These are phyloP conservation scores for Medakamo hakoo DNA, from an alignment of 139 green algal genomes.

Conservation along the genomic window DNA sequence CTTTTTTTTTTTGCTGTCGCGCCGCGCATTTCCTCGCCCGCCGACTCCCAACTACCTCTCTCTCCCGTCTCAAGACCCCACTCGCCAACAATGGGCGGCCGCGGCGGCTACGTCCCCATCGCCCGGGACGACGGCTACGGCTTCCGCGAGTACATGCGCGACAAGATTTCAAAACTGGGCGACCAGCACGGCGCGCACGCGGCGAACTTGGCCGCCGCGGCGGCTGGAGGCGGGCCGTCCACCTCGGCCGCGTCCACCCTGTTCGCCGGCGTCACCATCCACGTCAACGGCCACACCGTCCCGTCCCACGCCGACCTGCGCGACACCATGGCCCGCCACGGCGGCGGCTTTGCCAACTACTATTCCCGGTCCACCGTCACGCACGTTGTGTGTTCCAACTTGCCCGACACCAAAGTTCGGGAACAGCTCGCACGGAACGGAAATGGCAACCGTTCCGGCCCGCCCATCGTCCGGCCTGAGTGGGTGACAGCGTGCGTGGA, in stretches of 20 bases:
- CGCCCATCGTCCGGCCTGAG: not conserved
- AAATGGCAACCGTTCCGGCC: no score
- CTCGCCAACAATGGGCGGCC: no score
- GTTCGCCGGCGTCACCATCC: slow-evolving; percentile 68
- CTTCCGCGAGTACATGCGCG: slow-evolving; percentile 26
- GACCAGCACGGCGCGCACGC: slow-evolving; percentile 39
- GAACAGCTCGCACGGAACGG: not conserved
- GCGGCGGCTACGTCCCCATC: no score
- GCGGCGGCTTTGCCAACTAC: slow-evolving; percentile 78
- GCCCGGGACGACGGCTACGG: not conserved
- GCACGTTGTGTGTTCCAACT: slow-evolving; percentile 80
- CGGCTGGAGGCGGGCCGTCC: not conserved
- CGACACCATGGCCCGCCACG: slow-evolving; percentile 79
- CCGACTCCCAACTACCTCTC: no score
- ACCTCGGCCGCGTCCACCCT: slow-evolving; percentile 19
- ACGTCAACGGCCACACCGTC: slow-evolving; percentile 73
- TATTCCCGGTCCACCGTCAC: slow-evolving; percentile 48
- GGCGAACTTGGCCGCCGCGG: slow-evolving; percentile 5
- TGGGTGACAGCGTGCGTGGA: not conserved
- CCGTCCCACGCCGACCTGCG: slow-evolving; percentile 68
- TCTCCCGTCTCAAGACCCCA: no score
- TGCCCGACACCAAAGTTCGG: slow-evolving; percentile 65
- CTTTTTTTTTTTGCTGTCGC: no score
- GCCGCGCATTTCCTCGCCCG: no score
- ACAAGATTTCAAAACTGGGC: slow-evolving; percentile 52